Evolutionary conservation across 768 basidiomycete species (phyloP), one percentile per base, ranked within the genome.

Genomic region (Cystobasidium onofrii): DNA sequence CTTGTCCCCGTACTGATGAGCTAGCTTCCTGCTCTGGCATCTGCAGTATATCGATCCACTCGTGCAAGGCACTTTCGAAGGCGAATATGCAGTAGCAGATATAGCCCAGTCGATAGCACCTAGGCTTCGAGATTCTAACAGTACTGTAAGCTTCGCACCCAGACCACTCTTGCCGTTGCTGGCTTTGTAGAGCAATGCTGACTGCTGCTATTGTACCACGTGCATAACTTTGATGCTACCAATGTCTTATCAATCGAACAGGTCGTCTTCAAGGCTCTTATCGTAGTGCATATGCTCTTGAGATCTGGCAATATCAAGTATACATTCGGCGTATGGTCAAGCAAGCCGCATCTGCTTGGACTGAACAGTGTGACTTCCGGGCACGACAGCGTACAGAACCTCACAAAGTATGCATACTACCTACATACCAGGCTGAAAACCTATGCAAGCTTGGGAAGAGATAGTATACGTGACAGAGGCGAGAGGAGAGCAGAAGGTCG

Each of bases 201-300:
- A 29, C 7, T 34, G 29, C 29, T 17, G 39, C 25, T n/a, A 55
- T 55, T n/a, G 23, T 15, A 17, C 39, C 57, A 60, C 57, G 27
- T 60, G 57, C 57, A 29, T 6, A 34, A 12, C 57, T 13, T 60
- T 34, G 57, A 60, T 17, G 15, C n/a, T 61, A 73, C 41, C n/a
- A n/a, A n/a, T n/a, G n/a, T n/a, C n/a, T n/a, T n/a, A n/a, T n/a
- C n/a, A n/a, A n/a, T n/a, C n/a, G n/a, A n/a, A n/a, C 78, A 96
- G 93, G 86, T 98, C 76, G 93, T 91, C n/a, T 97, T 98, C 87
- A 99, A 99, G 80, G 92, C 93, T 0, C 84, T 98, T 77, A 89
- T 99, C 78, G 91, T 95, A 1, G 84, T 98, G 7, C 96, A 99
- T 80, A 91, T 88, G 36, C 92, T 99, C 91, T 90, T 98, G 80